These are phyloP conservation scores for Diplogelasinospora grovesii DNA, from an alignment of 495 filamentous ascomycete genomes.

Conservation along the genomic window DNA sequence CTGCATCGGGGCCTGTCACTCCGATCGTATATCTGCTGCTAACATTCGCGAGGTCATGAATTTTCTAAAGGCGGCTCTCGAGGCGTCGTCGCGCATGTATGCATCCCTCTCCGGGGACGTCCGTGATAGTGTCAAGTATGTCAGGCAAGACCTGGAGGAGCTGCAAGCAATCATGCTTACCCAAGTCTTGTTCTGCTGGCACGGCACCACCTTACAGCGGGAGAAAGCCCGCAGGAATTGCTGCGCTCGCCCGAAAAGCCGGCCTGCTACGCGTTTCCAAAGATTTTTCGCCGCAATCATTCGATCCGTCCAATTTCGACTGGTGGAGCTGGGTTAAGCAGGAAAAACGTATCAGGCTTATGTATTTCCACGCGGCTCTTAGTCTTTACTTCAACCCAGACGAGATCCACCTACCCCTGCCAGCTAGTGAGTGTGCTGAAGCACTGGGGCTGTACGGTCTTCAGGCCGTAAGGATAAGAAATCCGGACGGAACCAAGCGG, in stretches of 20 bases:
- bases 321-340: constrained; percentile 62
- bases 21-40: constrained; percentile 41
- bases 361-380: constrained; percentile 53
- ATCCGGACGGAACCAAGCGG: constrained; percentile 51
- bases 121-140: constrained; percentile 27
- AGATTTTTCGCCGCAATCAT: constrained; percentile 28
- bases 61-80: constrained; percentile 41
- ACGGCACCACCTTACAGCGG: constrained; percentile 53
- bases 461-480: constrained; percentile 35
- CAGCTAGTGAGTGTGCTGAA: constrained; percentile 58
- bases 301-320: constrained; percentile 38
- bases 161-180: constrained; percentile 53
- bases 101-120: constrained; percentile 25
- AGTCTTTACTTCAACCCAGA: constrained; percentile 59
- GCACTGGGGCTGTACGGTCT: constrained; percentile 51
- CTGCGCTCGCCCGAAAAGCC: constrained; percentile 42
- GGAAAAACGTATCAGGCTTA: constrained; percentile 55
- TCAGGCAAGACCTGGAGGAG: constrained; percentile 43
- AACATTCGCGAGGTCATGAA: constrained; percentile 57
- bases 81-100: constrained; percentile 43
- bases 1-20: constrained; percentile 62
- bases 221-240: constrained; percentile 47
- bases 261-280: constrained; percentile 45
- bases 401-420: constrained; percentile 54
- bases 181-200: constrained; percentile 54